These are phyloP conservation scores for Phytopythium chamaehyphon DNA, from an alignment of 352 stramenopile genomes.

Conservation along the genomic window DNA sequence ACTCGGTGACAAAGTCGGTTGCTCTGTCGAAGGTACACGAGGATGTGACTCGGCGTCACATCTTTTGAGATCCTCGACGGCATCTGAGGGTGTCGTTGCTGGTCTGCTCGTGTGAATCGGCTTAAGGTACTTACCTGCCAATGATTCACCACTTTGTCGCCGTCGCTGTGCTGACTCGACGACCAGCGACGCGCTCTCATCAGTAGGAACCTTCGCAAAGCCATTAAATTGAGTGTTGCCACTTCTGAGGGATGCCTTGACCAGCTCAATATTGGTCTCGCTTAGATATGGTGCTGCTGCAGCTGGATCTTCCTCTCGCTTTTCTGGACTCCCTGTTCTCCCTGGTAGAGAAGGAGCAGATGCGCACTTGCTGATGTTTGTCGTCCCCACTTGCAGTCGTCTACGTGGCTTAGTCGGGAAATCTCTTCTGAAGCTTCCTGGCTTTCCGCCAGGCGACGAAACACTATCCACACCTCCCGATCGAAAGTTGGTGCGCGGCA, in stretches of 20 bases:
- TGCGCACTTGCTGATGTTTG: slow-evolving; percentile 44
- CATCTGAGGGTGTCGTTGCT: too few relatives aligned
- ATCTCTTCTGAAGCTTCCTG: slow-evolving; percentile 32
- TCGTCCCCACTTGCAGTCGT: slow-evolving; percentile 69
- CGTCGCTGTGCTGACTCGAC: slow-evolving; percentile 10
- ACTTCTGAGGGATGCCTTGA: slow-evolving; percentile 26
- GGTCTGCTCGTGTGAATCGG: background rate
- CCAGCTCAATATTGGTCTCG: slow-evolving; percentile 42
- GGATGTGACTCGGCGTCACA: background rate
- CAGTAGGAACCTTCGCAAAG: background rate
- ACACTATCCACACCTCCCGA: slow-evolving; percentile 12
- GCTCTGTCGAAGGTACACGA: background rate
- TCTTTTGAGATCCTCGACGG: too few relatives aligned
- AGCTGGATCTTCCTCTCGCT: slow-evolving; percentile 9
- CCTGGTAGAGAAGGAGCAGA: slow-evolving; percentile 12
- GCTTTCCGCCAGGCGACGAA: slow-evolving; percentile 10
- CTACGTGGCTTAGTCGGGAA: slow-evolving; percentile 54
- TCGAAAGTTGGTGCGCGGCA: slow-evolving; percentile 68
- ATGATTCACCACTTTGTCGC: background rate
- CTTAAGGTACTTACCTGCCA: background rate
- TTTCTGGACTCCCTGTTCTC: background rate
- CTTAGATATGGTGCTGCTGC: slow-evolving; percentile 21
- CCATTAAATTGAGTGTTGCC: background rate
- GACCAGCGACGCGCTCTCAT: background rate
- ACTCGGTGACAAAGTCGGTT: slow-evolving; percentile 4